A percentile compares a stretch with the other conserved stretches of the same genome.
Evolutionary conservation across 306 rosid genomes (phyloP).

Genomic region (Vigna nakashimae): DNA sequence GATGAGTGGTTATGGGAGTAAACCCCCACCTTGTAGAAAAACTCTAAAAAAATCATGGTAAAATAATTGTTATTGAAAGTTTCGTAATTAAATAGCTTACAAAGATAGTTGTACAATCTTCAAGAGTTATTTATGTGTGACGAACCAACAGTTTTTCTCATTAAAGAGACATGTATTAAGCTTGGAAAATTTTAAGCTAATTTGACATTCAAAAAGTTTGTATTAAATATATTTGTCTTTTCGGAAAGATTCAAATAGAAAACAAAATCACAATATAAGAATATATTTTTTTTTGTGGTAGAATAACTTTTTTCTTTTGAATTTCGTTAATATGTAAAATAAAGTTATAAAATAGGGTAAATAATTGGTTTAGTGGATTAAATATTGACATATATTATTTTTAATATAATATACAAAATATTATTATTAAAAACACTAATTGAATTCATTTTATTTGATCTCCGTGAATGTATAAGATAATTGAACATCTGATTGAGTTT

Average conservation of each 20-base stretch:
- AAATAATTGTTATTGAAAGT: neutral
- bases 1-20: neutral
- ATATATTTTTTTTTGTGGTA: neutral
- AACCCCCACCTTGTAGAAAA: neutral
- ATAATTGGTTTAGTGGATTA: no score
- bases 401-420: no score
- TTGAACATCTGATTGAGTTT: no score
- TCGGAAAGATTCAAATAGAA: neutral
- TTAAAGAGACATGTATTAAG: neutral
- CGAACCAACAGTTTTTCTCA: neutral
- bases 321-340: no score
- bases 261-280: neutral
- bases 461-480: no score
- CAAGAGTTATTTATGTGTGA: neutral
- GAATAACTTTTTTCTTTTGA: no score
- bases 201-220: neutral
- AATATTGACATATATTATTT: no score
- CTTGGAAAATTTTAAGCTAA: neutral
- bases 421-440: no score
- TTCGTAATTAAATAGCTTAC: neutral
- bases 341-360: no score
- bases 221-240: neutral
- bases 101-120: conserved; percentile 1
- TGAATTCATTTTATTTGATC: no score
- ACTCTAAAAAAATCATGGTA: neutral